Evolutionary conservation across 805 yeast species (phyloP).

Genomic region (Ogataea chonburiensis): DNA sequence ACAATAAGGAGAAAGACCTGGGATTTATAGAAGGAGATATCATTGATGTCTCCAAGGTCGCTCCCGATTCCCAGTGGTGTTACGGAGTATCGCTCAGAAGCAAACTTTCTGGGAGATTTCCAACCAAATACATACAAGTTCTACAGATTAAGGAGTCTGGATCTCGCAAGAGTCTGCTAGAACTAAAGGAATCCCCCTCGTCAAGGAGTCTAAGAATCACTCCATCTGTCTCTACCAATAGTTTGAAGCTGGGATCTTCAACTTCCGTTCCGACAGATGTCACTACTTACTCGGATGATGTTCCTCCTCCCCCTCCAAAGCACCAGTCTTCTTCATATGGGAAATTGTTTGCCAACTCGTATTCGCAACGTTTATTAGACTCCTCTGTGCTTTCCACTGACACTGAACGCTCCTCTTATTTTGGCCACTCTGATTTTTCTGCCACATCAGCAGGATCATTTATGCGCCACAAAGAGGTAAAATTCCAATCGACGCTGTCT

Average conservation of each 20-base stretch:
- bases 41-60: conserved; percentile 68
- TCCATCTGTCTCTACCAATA: conserved; percentile 22
- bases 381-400: conserved; percentile 35
- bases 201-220: conserved; percentile 12
- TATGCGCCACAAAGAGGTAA: conserved; percentile 58
- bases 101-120: conserved; percentile 81
- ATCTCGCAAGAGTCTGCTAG: conserved; percentile 22
- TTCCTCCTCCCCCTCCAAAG: conserved; percentile 42
- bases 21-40: conserved; percentile 94
- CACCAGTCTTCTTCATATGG: conserved; percentile 23
- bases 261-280: conserved; percentile 8
- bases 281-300: conserved; percentile 16
- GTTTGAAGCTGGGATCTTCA: conserved; percentile 20
- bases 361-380: conserved; percentile 29
- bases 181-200: conserved; percentile 13
- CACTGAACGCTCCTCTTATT: conserved; percentile 41
- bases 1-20: conserved; percentile 72
- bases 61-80: conserved; percentile 92
- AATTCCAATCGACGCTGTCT: conserved; percentile 23
- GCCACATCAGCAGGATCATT: conserved; percentile 90
- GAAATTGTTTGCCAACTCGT: conserved; percentile 23
- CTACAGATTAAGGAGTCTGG: conserved; percentile 35
- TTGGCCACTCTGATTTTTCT: conserved; percentile 68
- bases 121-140: conserved; percentile 76
- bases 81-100: conserved; percentile 79